Percentiles rank a stretch among this genome's conserved stretches.
phyloP scores from a whole-genome alignment of 1,284 basidiomycete genomes.

The Cutaneotrichosporon sp. region DNA sequence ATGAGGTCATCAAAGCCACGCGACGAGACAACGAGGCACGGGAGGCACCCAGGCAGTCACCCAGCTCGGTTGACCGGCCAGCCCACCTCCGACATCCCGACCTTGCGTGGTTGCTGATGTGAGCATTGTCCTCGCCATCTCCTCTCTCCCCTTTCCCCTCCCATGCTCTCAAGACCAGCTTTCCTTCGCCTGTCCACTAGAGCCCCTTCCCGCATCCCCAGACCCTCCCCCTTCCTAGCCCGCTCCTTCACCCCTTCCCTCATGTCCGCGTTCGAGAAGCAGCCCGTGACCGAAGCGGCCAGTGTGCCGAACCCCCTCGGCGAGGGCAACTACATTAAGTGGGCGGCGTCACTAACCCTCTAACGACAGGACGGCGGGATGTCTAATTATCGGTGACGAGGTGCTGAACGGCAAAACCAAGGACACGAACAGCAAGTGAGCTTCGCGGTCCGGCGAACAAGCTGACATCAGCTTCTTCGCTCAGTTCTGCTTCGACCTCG shows the following conservation, averaged over 20 bases:
- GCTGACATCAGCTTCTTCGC: slow-evolving; percentile 66
- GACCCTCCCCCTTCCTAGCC: not conserved
- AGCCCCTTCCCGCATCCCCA: not conserved
- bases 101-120: not conserved
- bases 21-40: too few relatives aligned
- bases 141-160: too few relatives aligned
- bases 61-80: not conserved
- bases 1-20: slow-evolving; percentile 3
- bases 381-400: slow-evolving; percentile 55
- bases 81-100: not conserved
- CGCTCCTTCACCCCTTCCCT: slow-evolving; percentile 17
- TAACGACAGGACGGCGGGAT: slow-evolving; percentile 54
- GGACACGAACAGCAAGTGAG: slow-evolving; percentile 68
- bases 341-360: slow-evolving; percentile 3
- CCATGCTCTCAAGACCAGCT: slow-evolving; percentile 6
- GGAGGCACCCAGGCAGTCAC: too few relatives aligned
- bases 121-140: not conserved
- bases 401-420: slow-evolving; percentile 60
- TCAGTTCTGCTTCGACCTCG: slow-evolving; percentile 81
- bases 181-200: slow-evolving; percentile 1
- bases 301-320: slow-evolving; percentile 62
- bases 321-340: slow-evolving; percentile 66
- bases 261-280: slow-evolving; percentile 15
- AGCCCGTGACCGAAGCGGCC: slow-evolving; percentile 37
- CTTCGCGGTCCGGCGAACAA: too few relatives aligned